Conservation (phyloP, 2,329 filamentous ascomycete genomes). For the Rhynchosporium agropyri region DNA sequence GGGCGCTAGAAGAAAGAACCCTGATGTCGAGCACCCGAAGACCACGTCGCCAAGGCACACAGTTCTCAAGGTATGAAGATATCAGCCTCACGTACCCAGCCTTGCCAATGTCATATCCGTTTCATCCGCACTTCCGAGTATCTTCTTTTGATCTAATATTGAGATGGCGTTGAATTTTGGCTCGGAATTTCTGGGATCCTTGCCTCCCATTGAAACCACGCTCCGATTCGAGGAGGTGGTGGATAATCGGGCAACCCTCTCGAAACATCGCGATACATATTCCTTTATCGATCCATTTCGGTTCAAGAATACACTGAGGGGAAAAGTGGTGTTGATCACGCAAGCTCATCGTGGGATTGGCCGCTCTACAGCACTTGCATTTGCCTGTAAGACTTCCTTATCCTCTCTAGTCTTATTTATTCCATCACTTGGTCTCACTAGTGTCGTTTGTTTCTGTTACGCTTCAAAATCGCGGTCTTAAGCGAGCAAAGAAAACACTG, state of each 20-base stretch:
- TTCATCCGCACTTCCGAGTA: neutral
- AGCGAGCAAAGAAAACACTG: neutral
- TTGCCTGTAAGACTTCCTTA: conserved; percentile 34
- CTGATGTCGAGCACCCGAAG: conserved; percentile 6
- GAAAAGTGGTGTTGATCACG: conserved; percentile 44
- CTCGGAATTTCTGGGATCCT: conserved; percentile 13
- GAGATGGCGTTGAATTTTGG: conserved; percentile 18
- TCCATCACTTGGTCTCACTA: no score
- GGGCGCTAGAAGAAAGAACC: conserved; percentile 15
- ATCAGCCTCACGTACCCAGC: conserved; percentile 14
- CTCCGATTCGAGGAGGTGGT: conserved; percentile 9
- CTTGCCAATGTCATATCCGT: neutral
- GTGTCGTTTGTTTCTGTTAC: neutral
- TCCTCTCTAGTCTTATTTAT: neutral
- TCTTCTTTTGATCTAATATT: neutral
- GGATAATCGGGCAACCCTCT: conserved; percentile 40
- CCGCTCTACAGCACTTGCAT: conserved; percentile 42
- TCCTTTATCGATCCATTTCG: conserved; percentile 40
- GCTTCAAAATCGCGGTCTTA: neutral
- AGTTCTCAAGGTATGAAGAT: neutral
- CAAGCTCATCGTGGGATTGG: conserved; percentile 45
- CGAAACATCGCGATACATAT: conserved; percentile 53
- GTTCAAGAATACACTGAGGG: conserved; percentile 29
- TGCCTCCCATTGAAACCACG: conserved; percentile 15
- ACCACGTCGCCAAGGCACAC: conserved; percentile 14